Evolutionary conservation across 2,329 filamentous ascomycete genomes (phyloP), one percentile per base, ranked within the genome.

Genomic region (Elsinoe perseae): DNA sequence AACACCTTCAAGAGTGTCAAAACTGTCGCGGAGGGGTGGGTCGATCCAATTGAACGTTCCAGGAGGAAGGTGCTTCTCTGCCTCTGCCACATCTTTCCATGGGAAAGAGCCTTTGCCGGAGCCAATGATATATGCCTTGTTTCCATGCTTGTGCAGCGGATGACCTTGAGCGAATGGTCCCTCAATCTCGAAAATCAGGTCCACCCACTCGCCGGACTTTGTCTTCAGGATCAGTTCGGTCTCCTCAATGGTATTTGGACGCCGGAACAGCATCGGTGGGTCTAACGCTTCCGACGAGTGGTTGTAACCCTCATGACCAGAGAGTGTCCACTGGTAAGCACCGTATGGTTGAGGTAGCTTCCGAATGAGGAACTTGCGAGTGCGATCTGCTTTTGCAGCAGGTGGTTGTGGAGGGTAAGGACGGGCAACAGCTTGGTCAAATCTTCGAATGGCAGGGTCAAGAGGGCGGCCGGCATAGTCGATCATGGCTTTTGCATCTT

Each of bases 61-160:
- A 0, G 80, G 79, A 4, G 65, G 64, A 3, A 64, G 65, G 14
- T 64, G 58, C 2, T 72, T 68, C 28, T 34, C 48, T 0, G 82
- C 81, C 50, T 82, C 77, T 0, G 72, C 75, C 0, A 83, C 76
- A 1, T 72, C 74, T 2, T 64, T 65, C 72, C 77, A 84, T 16
- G 70, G 73, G 63, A 80, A 85, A 1, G 23, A 18, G 1, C 57
- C 59, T n/a, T 12, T 46, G 1, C 80, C 81, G 0, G 68, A 57
- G 1, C 82, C 82, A 28, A 85, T 73, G 18, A 76, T 68, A 62
- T 75, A 83, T 70, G 79, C 80, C 64, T 81, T 82, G 62, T 77
- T 80, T 42, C 77, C 76, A 67, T 85, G 82, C 70, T 83, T 83
- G 73, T 85, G 82, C 46, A 85, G 78, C 0, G 80, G 78, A 57